Evolutionary conservation across 192 early-diverging fungal genomes (phyloP), one percentile per base, ranked within the genome.

Genomic region (Allomyces macrogynus): DNA sequence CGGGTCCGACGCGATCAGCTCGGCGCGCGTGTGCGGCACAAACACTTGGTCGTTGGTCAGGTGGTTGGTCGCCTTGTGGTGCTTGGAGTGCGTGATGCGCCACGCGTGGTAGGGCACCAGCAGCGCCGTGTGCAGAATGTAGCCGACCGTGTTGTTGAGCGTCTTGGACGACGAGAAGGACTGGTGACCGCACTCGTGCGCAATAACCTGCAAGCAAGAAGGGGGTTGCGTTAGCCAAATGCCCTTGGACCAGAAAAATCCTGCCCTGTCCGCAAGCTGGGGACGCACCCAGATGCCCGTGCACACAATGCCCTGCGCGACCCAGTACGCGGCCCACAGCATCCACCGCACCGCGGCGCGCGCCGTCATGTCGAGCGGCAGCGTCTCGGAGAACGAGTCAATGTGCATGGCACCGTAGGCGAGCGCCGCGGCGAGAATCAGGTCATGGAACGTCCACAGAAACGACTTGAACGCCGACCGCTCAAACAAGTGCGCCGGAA

Each of bases 11-110:
- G 40, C 62, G 64, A 44, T 23, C 22, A 64, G 70, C 23, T 64
- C 44, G 43, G 77, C 71, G 67, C 89, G 84, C 67, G 83, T 87
- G 68, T 76, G 75, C 22, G 93, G 93, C 10, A 95, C 87, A 79
- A 95, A 97, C 60, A 97, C 94, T 77, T 93, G 88, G 72, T 97
- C 94, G 73, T 87, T 88, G 57, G 76, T 77, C 85, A 97, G 83
- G 77, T 91, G 86, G 67, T 82, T 86, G 61, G 87, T 93, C 67
- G 81, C 81, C 66, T 95, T 93, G 78, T 97, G 94, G 80, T 97
- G 94, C 72, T 81, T 84, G 43, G 85, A 88, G 74, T 97, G 93
- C 25, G 87, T 82, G 76, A 85, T 84, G 71, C 86, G 85, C 93
- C 93, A 97, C 27, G 93, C 88, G 75, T 87, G 88, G 77, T 83